Conservation (phyloP, 106 monocot genomes). For the Allium fistulosum region DNA sequence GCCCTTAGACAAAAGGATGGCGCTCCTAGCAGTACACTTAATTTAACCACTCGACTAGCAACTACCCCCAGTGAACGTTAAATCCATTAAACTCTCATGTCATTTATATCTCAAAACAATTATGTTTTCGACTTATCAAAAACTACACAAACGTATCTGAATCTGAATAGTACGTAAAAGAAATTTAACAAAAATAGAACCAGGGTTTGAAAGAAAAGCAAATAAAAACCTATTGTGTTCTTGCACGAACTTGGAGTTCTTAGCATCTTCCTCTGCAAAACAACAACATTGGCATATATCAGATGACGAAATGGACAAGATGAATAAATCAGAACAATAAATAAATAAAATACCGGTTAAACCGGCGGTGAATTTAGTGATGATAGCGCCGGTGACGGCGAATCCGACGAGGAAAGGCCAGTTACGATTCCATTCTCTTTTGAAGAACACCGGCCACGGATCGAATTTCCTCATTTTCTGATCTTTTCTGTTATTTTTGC, state of each 20-base stretch:
- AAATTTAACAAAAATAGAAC: background rate
- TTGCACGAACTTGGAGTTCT: constrained; percentile 79
- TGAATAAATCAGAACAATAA: too few species aligned
- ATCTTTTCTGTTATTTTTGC: constrained; percentile 1
- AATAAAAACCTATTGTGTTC: constrained; percentile 39
- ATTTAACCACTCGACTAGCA: too few species aligned
- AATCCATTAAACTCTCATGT: too few species aligned
- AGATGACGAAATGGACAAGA: background rate
- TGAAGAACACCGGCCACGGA: constrained; percentile 97
- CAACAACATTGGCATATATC: background rate
- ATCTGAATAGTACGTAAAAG: too few species aligned
- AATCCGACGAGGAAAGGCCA: constrained; percentile 94
- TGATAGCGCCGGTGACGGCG: constrained; percentile 75
- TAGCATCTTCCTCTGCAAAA: constrained; percentile 70
- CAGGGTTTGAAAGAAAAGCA: background rate
- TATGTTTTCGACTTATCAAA: too few species aligned
- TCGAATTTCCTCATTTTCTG: constrained; percentile 62
- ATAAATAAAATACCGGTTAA: constrained; percentile 41
- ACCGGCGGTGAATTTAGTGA: constrained; percentile 61
- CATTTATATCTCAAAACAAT: too few species aligned
- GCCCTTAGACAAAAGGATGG: too few species aligned
- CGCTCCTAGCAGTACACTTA: too few species aligned
- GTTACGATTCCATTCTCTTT: constrained; percentile 61
- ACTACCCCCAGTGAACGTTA: too few species aligned
- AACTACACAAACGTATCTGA: too few species aligned